These are phyloP conservation scores for Quercus cerris DNA, from an alignment of 306 rosid genomes.

Conservation along the genomic window DNA sequence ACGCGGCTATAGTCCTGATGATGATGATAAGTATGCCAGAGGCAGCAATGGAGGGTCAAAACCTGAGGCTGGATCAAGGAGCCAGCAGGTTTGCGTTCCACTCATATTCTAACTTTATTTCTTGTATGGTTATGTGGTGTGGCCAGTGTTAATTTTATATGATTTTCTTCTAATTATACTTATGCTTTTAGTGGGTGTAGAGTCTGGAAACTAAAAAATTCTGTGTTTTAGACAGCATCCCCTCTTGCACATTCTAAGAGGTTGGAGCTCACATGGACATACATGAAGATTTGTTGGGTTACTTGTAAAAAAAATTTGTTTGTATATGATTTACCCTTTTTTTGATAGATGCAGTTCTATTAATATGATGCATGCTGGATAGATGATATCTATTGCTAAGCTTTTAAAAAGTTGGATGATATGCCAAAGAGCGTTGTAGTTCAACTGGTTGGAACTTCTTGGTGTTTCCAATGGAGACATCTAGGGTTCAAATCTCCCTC, in stretches of 20 bases:
- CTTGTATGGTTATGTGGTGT: not conserved
- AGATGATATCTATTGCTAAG: not conserved
- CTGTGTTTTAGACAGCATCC: not conserved
- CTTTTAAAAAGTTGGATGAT: not conserved
- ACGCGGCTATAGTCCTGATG: conserved; percentile 43
- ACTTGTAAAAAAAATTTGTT: not conserved
- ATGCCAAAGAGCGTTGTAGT: not conserved
- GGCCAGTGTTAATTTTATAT: not conserved
- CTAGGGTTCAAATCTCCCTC: too few species aligned
- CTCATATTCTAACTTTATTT: conserved; percentile 5
- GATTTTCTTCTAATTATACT: not conserved
- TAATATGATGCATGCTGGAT: not conserved
- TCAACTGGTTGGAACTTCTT: too few species aligned
- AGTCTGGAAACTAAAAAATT: not conserved
- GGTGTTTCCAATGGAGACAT: too few species aligned
- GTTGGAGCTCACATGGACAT: not conserved
- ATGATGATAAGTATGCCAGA: conserved; percentile 64
- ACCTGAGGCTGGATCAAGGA: conserved; percentile 48
- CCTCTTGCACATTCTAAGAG: not conserved
- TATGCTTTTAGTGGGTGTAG: not conserved
- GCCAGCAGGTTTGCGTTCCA: conserved; percentile 46
- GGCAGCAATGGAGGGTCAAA: conserved; percentile 47
- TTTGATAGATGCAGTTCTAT: not conserved
- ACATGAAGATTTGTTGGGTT: not conserved
- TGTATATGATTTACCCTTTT: not conserved